Conservation (phyloP, 1,284 basidiomycete species). For the Takashimella koratensis region DNA sequence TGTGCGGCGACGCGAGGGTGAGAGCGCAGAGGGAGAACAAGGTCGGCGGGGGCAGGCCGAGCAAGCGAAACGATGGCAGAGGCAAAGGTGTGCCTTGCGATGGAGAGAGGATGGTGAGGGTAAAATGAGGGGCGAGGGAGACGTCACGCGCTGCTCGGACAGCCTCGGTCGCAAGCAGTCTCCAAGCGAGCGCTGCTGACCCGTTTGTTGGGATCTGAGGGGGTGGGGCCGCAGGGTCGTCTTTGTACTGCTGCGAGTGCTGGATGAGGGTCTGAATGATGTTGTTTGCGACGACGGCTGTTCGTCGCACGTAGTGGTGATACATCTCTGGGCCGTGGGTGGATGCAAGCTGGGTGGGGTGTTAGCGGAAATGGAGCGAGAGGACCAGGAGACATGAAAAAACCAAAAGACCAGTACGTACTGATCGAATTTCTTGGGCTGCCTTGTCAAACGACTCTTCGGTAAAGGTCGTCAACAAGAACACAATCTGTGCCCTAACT, state of each 20-base stretch:
- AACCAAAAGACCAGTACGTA: constrained; percentile 51
- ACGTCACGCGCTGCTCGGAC: constrained; percentile 45
- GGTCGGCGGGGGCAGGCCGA: constrained; percentile 40
- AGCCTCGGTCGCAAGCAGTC: constrained; percentile 45
- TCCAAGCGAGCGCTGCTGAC: constrained; percentile 42
- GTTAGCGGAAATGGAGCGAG: neutral
- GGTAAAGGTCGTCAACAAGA: constrained; percentile 84
- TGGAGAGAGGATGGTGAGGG: constrained; percentile 45
- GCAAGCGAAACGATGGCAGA: constrained; percentile 40
- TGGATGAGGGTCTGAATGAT: constrained; percentile 43
- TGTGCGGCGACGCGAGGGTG: constrained; percentile 43
- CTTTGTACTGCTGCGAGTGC: constrained; percentile 41
- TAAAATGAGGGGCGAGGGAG: constrained; percentile 45
- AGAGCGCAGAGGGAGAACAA: constrained; percentile 43
- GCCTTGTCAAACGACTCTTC: constrained; percentile 93
- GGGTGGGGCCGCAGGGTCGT: constrained; percentile 42
- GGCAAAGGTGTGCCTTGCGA: constrained; percentile 41
- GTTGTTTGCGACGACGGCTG: constrained; percentile 65
- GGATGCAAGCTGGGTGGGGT: constrained; percentile 68
- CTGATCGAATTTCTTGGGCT: constrained; percentile 83
- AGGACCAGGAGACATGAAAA: neutral
- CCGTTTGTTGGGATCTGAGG: constrained; percentile 37
- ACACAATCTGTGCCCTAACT: constrained; percentile 68
- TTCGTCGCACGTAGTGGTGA: constrained; percentile 88
- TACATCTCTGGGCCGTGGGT: constrained; percentile 93